Evolutionary conservation across 1,139 yeast genomes (phyloP).

Genomic region (Yamadazyma trypodendri): DNA sequence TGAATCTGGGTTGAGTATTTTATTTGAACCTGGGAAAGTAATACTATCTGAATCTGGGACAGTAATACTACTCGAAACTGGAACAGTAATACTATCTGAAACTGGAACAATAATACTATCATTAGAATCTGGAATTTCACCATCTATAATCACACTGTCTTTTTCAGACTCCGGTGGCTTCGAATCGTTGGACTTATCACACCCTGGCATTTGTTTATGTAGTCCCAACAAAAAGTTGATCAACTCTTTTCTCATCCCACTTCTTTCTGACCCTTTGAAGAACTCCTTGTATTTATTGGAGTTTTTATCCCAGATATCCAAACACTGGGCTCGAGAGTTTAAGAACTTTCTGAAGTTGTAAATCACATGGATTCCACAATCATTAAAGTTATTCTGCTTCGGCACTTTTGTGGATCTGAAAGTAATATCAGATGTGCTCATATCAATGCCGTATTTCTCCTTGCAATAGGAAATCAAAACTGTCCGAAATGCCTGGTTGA

Average conservation of each 20-base stretch:
- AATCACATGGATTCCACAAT: slow-evolving; percentile 93
- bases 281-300: slow-evolving; percentile 15
- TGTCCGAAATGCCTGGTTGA: slow-evolving; percentile 54
- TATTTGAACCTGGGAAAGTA: no score
- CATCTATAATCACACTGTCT: no score
- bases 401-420: slow-evolving; percentile 64
- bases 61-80: no score
- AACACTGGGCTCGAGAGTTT: slow-evolving; percentile 47
- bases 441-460: slow-evolving; percentile 53
- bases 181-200: no score
- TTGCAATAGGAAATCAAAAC: slow-evolving; percentile 71
- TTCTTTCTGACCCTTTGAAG: slow-evolving; percentile 34
- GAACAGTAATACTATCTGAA: no score
- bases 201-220: no score
- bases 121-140: no score
- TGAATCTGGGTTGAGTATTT: no score
- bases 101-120: no score
- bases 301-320: slow-evolving; percentile 44
- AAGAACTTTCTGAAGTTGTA: slow-evolving; percentile 72
- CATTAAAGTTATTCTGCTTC: slow-evolving; percentile 83
- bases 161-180: no score
- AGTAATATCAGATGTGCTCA: slow-evolving; percentile 44
- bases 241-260: slow-evolving; percentile 29
- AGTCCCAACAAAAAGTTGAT: slow-evolving; percentile 26
- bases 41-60: no score